Base-by-base conservation (phyloP, 2,329 filamentous ascomycete species). In the Rachicladosporium sp. region DNA sequence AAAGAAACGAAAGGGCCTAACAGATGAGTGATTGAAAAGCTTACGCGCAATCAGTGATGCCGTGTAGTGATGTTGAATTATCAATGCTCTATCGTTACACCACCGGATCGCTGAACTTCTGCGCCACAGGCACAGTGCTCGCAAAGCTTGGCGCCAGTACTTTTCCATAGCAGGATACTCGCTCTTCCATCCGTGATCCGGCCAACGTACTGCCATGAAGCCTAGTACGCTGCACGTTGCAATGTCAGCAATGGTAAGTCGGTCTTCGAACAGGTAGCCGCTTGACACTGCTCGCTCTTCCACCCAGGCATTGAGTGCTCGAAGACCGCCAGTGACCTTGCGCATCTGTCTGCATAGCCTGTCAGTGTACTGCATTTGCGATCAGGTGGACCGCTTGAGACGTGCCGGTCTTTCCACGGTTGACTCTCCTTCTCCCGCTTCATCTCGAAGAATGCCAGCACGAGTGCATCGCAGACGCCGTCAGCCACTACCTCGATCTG, bases 131-230 rank as follows among this genome's bases (percentile, higher is more conserved):
- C 27, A 47, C 45, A 3, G 56, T 63, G 4, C 46, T 45, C 13
- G 47, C 49, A 37, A 63, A 62, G 37, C 64, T 64, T 46, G 67
- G 61, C 48, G 63, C 64, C 61, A 69, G 63, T 46, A 69, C 60
- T 46, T 66, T 63, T 43, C 66, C 48, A 63, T 37, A 6, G 48
- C 44, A 6, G 60, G 57, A 46, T 61, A 56, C 31, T 54, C 43
- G n/a, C 43, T 40, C 43, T 50, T 49, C 61, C 59, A 62, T 4
- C 41, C 33, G 44, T 58, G 51, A 12, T 59, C 55, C 5, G 51
- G 53, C 48, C 50, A 59, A n/a, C 58, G 41, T 2, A 58, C 47
- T 8, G 45, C 45, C 50, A 62, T 51, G 40, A 56, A 61, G 1
- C 60, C 60, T n/a, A 60, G 43, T 10, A 61, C 53, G 42, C 47